These are phyloP conservation scores for Immersiella caudata DNA, from an alignment of 495 filamentous ascomycete genomes.

Conservation along the genomic window DNA sequence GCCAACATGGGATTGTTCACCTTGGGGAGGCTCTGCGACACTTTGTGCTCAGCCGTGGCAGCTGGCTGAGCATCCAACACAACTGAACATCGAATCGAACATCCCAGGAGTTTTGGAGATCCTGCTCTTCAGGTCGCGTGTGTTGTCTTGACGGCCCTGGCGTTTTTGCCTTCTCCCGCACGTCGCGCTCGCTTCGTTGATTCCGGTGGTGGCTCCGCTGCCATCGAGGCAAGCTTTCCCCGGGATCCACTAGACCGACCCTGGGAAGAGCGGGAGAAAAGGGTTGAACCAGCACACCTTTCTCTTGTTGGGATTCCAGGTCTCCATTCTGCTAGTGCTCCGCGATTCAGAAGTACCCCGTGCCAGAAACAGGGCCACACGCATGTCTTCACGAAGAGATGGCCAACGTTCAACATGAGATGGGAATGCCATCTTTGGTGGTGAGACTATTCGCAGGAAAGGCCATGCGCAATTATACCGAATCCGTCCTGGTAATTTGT, in stretches of 20 bases:
- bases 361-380: not conserved
- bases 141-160: not conserved
- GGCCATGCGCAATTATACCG: not conserved
- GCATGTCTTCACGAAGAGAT: not conserved
- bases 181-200: not conserved
- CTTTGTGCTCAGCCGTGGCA: not conserved
- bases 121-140: not conserved
- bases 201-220: not conserved
- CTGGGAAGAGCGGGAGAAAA: conserved; percentile 23
- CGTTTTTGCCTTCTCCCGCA: not conserved
- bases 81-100: not conserved
- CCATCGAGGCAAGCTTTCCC: conserved; percentile 27
- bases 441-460: conserved; percentile 6
- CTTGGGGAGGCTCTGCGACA: conserved; percentile 2
- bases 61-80: not conserved
- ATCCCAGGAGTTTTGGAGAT: not conserved
- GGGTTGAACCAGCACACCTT: conserved; percentile 32
- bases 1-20: not conserved
- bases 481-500: not conserved
- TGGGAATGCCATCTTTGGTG: not conserved
- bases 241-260: conserved; percentile 34
- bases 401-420: not conserved
- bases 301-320: conserved; percentile 33
- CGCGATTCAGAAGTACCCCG: conserved; percentile 13
- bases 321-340: conserved; percentile 26